Percentiles rank a stretch among this genome's conserved stretches.
phyloP scores from a whole-genome alignment of 2,329 filamentous ascomycete species.

The Arthrocladium fulminans region DNA sequence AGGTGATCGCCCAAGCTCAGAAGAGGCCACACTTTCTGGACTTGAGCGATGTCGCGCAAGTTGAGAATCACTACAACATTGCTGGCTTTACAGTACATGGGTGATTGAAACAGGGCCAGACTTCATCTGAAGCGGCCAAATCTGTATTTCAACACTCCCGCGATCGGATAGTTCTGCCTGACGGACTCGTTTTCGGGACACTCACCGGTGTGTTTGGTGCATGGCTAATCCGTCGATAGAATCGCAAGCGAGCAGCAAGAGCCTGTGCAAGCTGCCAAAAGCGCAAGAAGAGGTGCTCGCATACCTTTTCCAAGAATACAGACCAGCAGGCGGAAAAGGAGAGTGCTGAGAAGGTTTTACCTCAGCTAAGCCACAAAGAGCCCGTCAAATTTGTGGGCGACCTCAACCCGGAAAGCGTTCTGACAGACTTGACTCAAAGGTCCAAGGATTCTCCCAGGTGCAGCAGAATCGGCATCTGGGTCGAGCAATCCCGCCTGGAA shows the following conservation, averaged over 20 bases:
- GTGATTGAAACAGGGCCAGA: neutral
- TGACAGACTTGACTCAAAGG: constrained; percentile 23
- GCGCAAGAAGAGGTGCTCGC: constrained; percentile 23
- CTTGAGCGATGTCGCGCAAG: too few relatives aligned
- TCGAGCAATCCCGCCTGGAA: constrained; percentile 16
- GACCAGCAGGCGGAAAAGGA: constrained; percentile 21
- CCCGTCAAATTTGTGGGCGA: constrained; percentile 32
- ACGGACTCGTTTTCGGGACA: neutral
- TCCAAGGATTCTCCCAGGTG: constrained; percentile 15
- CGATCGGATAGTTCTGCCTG: neutral
- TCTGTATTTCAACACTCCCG: neutral
- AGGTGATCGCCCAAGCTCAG: too few relatives aligned
- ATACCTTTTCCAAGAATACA: constrained; percentile 21
- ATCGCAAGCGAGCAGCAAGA: constrained; percentile 21
- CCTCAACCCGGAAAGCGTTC: constrained; percentile 33
- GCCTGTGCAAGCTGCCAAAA: constrained; percentile 21
- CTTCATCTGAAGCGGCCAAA: neutral
- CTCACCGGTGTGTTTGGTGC: neutral
- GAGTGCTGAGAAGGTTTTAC: constrained; percentile 18
- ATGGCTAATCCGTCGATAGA: constrained; percentile 6
- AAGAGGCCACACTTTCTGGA: too few relatives aligned
- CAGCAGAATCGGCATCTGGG: constrained; percentile 22
- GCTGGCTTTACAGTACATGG: neutral
- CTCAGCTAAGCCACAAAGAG: constrained; percentile 22
- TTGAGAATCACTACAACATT: too few relatives aligned